Evolutionary conservation across 257 asterid genomes (phyloP), one percentile per base, ranked within the genome.

Genomic region (Orobanche coerulescens): DNA sequence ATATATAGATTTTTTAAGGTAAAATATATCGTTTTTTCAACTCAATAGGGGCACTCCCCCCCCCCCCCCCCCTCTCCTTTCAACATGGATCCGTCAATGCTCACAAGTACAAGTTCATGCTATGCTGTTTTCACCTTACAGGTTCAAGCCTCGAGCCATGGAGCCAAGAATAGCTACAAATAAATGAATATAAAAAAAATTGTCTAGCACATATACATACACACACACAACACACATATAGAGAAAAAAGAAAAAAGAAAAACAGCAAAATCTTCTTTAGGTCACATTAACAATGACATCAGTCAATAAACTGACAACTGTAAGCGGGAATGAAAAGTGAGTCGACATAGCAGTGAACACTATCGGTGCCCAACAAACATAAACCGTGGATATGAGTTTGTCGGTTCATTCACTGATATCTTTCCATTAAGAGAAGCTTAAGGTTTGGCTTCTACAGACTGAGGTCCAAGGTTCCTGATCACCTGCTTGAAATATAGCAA

Each of bases 401-500:
- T 33, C 1, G 25, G 14, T 15, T 59, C 16, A 33, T 31, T 58
- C 39, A 34, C 42, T 42, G 18, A 12, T 39, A 19, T 61, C 37
- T 55, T 63, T n/a, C 42, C 54, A 59, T 39, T 30, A 51, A 33
- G 26, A 60, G 61, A 58, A 71, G 53, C 22, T 2, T 63, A 19
- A 33, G 59, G 30, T 22, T 43, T 22, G 50, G 19, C 6, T 36
- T 66, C 23, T n/a, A 34, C 20, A 4, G 33, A 24, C 13, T 19
- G 26, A 47, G 14, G 6, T 37, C 15, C 6, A 20, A 37, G 15
- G 5, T 37, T 26, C 15, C 58, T 31, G 26, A 61, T 5, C 37
- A 52, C 13, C 12, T 62, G 67, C 68, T 37, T 12, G 18, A 71
- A 40, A 71, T 19, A 58, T 47, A 48, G 75, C 23, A 66, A 77